Conservation (phyloP, 208 protist genomes). For the Crithidia thermophila region DNA sequence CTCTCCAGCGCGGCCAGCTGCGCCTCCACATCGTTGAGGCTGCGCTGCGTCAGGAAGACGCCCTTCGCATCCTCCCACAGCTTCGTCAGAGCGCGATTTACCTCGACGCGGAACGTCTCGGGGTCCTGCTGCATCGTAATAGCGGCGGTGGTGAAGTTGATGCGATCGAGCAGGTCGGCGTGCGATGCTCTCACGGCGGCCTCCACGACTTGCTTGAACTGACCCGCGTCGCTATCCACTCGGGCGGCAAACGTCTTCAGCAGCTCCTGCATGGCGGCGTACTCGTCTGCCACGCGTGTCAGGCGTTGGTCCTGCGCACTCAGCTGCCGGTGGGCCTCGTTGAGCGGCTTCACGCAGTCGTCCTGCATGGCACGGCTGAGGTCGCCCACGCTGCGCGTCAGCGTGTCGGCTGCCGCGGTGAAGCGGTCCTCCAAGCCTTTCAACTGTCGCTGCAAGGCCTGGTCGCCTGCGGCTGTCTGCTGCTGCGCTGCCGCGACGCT, state of each 20-base stretch:
- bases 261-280: slow-evolving; percentile 46
- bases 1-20: slow-evolving; percentile 67
- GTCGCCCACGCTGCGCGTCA: slow-evolving; percentile 38
- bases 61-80: slow-evolving; percentile 67
- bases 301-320: slow-evolving; percentile 36
- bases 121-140: slow-evolving; percentile 38
- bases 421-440: slow-evolving; percentile 43
- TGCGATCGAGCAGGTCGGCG: slow-evolving; percentile 77
- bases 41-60: slow-evolving; percentile 59
- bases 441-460: slow-evolving; percentile 47
- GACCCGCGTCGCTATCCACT: slow-evolving; percentile 55
- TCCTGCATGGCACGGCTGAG: slow-evolving; percentile 34
- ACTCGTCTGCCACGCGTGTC: slow-evolving; percentile 36
- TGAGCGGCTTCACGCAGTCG: slow-evolving; percentile 43
- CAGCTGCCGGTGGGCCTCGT: slow-evolving; percentile 38
- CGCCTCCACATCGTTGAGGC: slow-evolving; percentile 50
- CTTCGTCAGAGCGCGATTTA: slow-evolving; percentile 65
- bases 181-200: slow-evolving; percentile 65
- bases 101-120: slow-evolving; percentile 55
- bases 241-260: slow-evolving; percentile 43
- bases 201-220: slow-evolving; percentile 69
- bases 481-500: slow-evolving; percentile 29
- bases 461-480: slow-evolving; percentile 31
- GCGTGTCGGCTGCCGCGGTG: slow-evolving; percentile 16
- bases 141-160: slow-evolving; percentile 52